Conservation (phyloP, 2,329 filamentous ascomycete genomes). For the Sphaerulina populicola region DNA sequence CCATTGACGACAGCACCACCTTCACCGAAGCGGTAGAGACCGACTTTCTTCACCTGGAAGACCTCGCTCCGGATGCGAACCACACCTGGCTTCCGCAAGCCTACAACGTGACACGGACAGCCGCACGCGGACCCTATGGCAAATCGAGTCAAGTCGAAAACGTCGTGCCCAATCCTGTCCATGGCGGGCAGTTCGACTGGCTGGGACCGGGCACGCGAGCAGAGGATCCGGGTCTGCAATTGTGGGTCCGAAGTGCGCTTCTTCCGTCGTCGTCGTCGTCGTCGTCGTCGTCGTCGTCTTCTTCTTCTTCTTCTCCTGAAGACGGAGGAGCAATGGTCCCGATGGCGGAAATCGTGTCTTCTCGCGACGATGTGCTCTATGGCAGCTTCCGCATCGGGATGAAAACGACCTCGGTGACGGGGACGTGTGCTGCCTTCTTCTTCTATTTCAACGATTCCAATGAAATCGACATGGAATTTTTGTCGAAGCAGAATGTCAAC, state of each 20-base stretch:
- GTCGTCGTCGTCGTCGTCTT: too few relatives aligned
- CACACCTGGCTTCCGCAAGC: constrained; percentile 57
- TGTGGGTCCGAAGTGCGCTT: constrained; percentile 46
- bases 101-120: constrained; percentile 55
- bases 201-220: constrained; percentile 38
- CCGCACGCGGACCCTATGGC: constrained; percentile 56
- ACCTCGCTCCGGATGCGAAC: constrained; percentile 24
- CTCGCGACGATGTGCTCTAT: constrained; percentile 55
- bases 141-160: constrained; percentile 54
- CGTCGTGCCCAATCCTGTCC: constrained; percentile 47
- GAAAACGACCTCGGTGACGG: constrained; percentile 52
- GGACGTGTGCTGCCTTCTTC: constrained; percentile 72
- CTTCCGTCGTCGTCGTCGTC: background rate
- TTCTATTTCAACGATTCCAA: constrained; percentile 75
- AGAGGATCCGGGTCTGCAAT: constrained; percentile 46
- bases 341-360: constrained; percentile 56
- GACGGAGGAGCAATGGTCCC: constrained; percentile 42
- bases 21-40: constrained; percentile 66
- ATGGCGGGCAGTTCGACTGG: constrained; percentile 35
- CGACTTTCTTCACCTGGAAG: constrained; percentile 55
- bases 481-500: constrained; percentile 48
- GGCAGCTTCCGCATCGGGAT: constrained; percentile 63
- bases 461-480: constrained; percentile 74
- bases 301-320: background rate
- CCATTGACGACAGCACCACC: constrained; percentile 44